Evolutionary conservation across 768 basidiomycete species (phyloP).

Genomic region (Boletus coccyginus): DNA sequence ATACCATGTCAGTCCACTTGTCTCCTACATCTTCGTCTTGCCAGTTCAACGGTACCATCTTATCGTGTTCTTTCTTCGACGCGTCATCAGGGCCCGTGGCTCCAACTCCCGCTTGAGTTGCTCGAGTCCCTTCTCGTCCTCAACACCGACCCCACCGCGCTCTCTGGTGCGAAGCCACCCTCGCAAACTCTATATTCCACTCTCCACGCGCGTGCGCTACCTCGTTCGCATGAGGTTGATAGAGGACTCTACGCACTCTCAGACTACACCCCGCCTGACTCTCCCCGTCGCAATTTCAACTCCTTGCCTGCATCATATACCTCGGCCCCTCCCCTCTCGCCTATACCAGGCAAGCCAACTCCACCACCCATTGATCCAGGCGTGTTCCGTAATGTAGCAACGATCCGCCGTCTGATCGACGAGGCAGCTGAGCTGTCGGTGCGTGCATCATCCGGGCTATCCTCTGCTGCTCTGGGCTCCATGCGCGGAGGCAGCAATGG

Average conservation of each 20-base stretch:
- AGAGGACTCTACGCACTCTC: constrained; percentile 38
- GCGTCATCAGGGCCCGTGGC: constrained; percentile 75
- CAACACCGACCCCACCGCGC: constrained; percentile 71
- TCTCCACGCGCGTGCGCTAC: constrained; percentile 19
- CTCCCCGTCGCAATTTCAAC: constrained; percentile 37
- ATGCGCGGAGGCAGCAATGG: constrained; percentile 46
- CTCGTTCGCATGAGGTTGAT: constrained; percentile 36
- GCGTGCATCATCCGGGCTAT: constrained; percentile 81
- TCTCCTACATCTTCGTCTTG: not conserved
- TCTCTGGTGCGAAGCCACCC: constrained; percentile 47
- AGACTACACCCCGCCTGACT: constrained; percentile 45
- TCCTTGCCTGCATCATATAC: constrained; percentile 34
- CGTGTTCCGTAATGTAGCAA: constrained; percentile 72
- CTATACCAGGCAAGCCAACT: constrained; percentile 61
- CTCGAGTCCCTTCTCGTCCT: constrained; percentile 78
- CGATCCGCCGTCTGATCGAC: constrained; percentile 80
- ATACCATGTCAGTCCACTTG: constrained; percentile 63
- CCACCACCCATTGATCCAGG: constrained; percentile 91
- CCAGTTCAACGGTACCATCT: not conserved
- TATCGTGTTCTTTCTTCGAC: not conserved
- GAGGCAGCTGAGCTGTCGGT: constrained; percentile 88
- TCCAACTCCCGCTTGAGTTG: constrained; percentile 83
- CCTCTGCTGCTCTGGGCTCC: constrained; percentile 68
- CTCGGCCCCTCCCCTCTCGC: constrained; percentile 46
- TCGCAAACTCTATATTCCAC: constrained; percentile 31